A percentile compares a stretch with the other conserved stretches of the same genome.
Evolutionary conservation across 1,284 basidiomycete species (phyloP).

Genomic region (Papiliotrema laurentii): DNA sequence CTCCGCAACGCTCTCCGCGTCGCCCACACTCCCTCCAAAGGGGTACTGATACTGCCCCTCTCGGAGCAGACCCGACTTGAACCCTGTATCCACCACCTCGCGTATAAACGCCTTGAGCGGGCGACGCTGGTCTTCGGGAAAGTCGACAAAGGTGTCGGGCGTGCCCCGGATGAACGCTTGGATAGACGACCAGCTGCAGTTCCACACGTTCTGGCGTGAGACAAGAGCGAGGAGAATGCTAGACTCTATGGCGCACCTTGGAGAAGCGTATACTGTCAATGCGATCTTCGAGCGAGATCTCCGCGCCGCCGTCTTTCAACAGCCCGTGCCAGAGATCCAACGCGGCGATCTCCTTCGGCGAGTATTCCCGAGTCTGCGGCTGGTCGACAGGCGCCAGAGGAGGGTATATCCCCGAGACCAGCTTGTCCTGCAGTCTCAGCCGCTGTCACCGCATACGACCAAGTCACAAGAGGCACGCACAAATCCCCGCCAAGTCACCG

Average conservation of each 20-base stretch:
- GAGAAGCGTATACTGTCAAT: slow-evolving; percentile 25
- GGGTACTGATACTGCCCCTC: slow-evolving; percentile 35
- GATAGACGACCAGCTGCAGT: slow-evolving; percentile 36
- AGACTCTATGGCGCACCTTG: slow-evolving; percentile 16
- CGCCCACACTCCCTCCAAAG: slow-evolving; percentile 13
- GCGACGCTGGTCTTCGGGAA: slow-evolving; percentile 12
- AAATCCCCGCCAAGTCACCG: slow-evolving; percentile 31
- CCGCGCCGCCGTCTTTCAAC: slow-evolving; percentile 20
- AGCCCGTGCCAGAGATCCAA: slow-evolving; percentile 19
- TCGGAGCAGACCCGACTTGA: slow-evolving; percentile 31
- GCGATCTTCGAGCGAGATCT: slow-evolving; percentile 19
- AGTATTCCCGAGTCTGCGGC: slow-evolving; percentile 6
- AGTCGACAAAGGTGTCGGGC: slow-evolving; percentile 21
- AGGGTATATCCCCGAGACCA: slow-evolving; percentile 37
- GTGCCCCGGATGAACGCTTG: slow-evolving; percentile 37
- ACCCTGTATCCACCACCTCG: slow-evolving; percentile 37
- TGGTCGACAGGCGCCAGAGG: slow-evolving; percentile 11
- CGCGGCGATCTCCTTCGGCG: slow-evolving; percentile 12
- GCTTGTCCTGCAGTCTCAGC: slow-evolving; percentile 17
- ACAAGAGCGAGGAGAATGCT: not conserved
- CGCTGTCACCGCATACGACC: not conserved
- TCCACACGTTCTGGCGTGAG: slow-evolving; percentile 40
- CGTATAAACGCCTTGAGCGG: slow-evolving; percentile 35
- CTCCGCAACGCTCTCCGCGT: slow-evolving; percentile 16
- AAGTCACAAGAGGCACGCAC: slow-evolving; percentile 12